These are phyloP conservation scores for Hypseocharis bilobata DNA, from an alignment of 441 rosid species.

Conservation along the genomic window DNA sequence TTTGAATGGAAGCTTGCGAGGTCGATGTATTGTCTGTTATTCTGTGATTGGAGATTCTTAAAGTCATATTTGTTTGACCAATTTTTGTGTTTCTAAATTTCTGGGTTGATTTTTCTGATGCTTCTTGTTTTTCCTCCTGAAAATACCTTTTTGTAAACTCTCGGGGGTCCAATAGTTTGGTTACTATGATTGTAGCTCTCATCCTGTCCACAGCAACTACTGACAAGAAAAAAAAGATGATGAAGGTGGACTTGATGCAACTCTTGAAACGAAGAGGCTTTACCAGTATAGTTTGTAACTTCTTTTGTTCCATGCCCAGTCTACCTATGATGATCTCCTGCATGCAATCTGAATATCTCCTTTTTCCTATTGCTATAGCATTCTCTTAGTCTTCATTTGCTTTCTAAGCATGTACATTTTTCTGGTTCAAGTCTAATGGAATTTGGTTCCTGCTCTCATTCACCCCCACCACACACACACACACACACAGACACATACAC, in stretches of 20 bases:
- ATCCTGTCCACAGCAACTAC: neutral
- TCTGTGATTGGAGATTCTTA: neutral
- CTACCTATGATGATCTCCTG: neutral
- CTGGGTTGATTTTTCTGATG: too few relatives aligned
- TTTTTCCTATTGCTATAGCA: neutral
- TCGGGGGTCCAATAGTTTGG: too few relatives aligned
- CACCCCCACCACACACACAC: too few relatives aligned
- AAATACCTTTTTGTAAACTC: too few relatives aligned
- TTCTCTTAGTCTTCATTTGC: neutral
- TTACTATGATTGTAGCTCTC: too few relatives aligned
- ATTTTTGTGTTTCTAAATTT: neutral
- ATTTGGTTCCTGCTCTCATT: neutral
- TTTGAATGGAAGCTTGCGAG: neutral
- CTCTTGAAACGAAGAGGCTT: neutral
- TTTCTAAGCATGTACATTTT: neutral
- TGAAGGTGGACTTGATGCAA: neutral
- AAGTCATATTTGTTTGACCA: neutral
- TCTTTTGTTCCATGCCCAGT: neutral
- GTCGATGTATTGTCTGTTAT: neutral
- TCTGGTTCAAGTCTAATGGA: neutral
- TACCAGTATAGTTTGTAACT: neutral
- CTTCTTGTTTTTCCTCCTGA: too few relatives aligned
- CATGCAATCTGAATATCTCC: neutral
- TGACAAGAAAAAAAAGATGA: neutral
- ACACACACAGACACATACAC: too few relatives aligned